Evolutionary conservation across 2,329 filamentous ascomycete species (phyloP), one percentile per base, ranked within the genome.

Genomic region (Aspergillus sp.): DNA sequence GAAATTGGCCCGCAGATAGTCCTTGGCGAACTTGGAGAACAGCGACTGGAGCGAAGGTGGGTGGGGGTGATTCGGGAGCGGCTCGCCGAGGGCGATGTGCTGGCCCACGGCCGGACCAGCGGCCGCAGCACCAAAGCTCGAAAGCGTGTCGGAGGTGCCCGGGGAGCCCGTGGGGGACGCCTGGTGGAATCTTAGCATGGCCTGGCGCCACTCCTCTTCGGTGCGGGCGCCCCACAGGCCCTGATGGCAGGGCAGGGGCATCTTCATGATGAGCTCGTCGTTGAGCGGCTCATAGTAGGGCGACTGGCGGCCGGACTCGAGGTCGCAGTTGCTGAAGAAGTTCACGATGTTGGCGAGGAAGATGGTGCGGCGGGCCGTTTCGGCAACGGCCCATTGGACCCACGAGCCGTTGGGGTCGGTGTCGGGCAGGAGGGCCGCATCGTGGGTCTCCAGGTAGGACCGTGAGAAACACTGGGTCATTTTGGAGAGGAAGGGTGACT

Each of bases 251-350:
- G 60, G 60, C 6, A 64, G 42, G 11, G 59, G 57, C 57, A 64
- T 59, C 9, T 60, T 59, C 20, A 58, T 20, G 14, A 64, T 54
- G 4, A 63, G 44, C 8, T 61, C 51, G 45, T 61, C 55, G 48
- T 63, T 45, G 22, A 63, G 46, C 6, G 61, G 59, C 52, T 60
- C 59, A 53, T 61, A 61, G 41, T 60, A 63, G 24, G 50, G 55
- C 11, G 51, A 60, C 24, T 53, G 42, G 3, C 46, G 33, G 8
- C 55, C 52, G 13, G 41, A 56, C 19, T 51, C 24, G 22, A 40
- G 51, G 40, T 61, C 48, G 32, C 47, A 45, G 48, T 58, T 56
- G 35, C 49, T 52, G 41, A 59, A 42, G 47, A 61, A 62, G 40
- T 62, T 55, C 30, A 62, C 22, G 3, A 61, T 55, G 19, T 63